phyloP scores from a whole-genome alignment of 768 basidiomycete genomes.

The Mycena olivaceomarginata region DNA sequence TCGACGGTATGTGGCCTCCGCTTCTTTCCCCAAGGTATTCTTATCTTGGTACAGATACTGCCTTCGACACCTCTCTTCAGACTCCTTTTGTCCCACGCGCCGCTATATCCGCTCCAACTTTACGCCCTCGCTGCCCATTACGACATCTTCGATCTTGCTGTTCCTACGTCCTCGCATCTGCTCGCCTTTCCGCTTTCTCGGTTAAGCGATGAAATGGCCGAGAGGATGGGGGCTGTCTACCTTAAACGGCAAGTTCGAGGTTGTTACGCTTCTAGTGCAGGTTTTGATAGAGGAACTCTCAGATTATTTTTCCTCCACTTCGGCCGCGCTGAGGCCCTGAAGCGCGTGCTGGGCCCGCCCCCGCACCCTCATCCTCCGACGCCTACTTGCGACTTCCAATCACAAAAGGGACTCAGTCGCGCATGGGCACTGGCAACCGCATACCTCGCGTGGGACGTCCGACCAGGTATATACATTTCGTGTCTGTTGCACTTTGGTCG shows the following conservation, averaged over 20 bases:
- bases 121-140: conserved; percentile 83
- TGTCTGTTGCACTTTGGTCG: background rate
- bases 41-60: conserved; percentile 54
- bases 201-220: conserved; percentile 82
- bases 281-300: background rate
- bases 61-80: conserved; percentile 75
- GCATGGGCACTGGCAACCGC: conserved; percentile 91
- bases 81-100: conserved; percentile 80
- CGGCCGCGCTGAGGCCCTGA: conserved; percentile 88
- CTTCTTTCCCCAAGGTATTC: no score
- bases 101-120: conserved; percentile 80
- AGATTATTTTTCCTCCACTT: conserved; percentile 88
- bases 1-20: conserved; percentile 35
- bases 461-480: conserved; percentile 73
- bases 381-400: conserved; percentile 77
- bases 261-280: background rate
- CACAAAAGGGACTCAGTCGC: conserved; percentile 87
- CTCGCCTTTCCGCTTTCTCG: conserved; percentile 81
- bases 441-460: conserved; percentile 90
- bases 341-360: conserved; percentile 84
- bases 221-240: conserved; percentile 84
- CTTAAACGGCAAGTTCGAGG: conserved; percentile 69
- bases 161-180: conserved; percentile 84
- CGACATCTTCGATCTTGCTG: conserved; percentile 84
- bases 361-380: conserved; percentile 88